Percentiles rank a stretch among this genome's conserved stretches.
Evolutionary conservation across 2,329 filamentous ascomycete genomes (phyloP).

Genomic region (Lizonia empirigonia): DNA sequence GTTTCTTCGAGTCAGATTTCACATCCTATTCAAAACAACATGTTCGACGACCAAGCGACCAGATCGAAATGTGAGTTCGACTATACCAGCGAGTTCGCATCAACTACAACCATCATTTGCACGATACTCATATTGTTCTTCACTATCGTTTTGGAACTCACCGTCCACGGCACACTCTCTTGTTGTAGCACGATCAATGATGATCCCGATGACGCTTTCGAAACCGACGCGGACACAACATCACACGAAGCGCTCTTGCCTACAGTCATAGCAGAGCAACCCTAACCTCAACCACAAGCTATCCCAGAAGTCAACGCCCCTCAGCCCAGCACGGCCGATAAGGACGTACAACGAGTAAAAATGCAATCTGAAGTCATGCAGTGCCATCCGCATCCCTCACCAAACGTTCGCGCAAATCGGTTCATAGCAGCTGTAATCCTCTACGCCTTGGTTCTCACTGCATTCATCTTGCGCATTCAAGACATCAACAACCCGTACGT

Average conservation of each 20-base stretch:
- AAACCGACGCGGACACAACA: too few relatives aligned
- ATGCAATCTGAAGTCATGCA: too few relatives aligned
- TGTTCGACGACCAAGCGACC: not conserved
- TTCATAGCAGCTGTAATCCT: slow-evolving; percentile 18
- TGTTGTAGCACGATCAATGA: not conserved
- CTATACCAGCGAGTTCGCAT: not conserved
- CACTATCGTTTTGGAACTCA: not conserved
- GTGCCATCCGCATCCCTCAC: slow-evolving; percentile 1
- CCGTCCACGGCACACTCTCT: not conserved
- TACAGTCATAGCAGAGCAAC: slow-evolving; percentile 4
- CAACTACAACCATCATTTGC: not conserved
- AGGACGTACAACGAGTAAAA: too few relatives aligned
- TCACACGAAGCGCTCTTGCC: too few relatives aligned
- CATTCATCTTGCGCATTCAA: slow-evolving; percentile 21
- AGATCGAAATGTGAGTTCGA: not conserved
- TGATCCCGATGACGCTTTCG: too few relatives aligned
- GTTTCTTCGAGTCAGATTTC: too few relatives aligned
- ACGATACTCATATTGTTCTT: not conserved
- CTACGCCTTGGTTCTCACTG: slow-evolving; percentile 6
- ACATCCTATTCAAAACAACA: too few relatives aligned
- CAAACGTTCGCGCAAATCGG: slow-evolving; percentile 18
- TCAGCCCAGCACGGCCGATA: too few relatives aligned
- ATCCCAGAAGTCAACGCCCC: not conserved
- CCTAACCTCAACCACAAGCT: slow-evolving; percentile 2
- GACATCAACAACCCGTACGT: not conserved